Evolutionary conservation across 495 filamentous ascomycete species (phyloP).

Genomic region (Friedmanniomyces simplex): DNA sequence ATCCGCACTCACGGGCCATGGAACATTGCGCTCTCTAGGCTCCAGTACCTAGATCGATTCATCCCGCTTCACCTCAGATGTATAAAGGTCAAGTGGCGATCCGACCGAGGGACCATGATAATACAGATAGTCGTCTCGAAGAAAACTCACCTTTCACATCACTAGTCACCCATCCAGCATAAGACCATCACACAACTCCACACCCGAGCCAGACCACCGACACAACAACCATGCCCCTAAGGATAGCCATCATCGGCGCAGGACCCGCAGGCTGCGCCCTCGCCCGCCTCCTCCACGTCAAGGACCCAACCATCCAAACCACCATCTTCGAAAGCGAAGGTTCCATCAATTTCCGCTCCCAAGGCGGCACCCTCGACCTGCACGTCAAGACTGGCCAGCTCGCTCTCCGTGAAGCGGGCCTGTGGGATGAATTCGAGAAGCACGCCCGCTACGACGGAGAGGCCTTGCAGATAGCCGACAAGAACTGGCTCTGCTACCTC

Average conservation of each 20-base stretch:
- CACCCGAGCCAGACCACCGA: too few relatives aligned
- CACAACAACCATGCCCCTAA: not conserved
- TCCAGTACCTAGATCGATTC: not conserved
- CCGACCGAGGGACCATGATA: too few relatives aligned
- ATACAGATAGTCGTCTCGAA: too few relatives aligned
- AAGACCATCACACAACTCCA: too few relatives aligned
- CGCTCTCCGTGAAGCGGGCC: slow-evolving; percentile 40
- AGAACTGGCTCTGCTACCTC: slow-evolving; percentile 17
- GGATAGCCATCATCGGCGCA: slow-evolving; percentile 27
- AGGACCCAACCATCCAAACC: slow-evolving; percentile 11
- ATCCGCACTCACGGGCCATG: not conserved
- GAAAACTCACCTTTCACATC: too few relatives aligned
- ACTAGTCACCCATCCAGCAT: too few relatives aligned
- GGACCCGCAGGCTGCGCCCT: slow-evolving; percentile 47
- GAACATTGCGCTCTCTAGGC: not conserved
- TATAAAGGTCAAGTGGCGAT: too few relatives aligned
- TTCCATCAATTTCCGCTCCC: slow-evolving; percentile 14
- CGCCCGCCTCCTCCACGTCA: slow-evolving; percentile 41
- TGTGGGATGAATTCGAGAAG: slow-evolving; percentile 39
- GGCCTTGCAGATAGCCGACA: slow-evolving; percentile 35
- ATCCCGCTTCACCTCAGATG: too few relatives aligned
- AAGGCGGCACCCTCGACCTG: slow-evolving; percentile 47
- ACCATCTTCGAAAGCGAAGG: slow-evolving; percentile 28
- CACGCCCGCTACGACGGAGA: slow-evolving; percentile 44
- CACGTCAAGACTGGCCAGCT: slow-evolving; percentile 42